Base-by-base conservation (phyloP, 345 rosid species). In the Gynandropsis gynandra region DNA sequence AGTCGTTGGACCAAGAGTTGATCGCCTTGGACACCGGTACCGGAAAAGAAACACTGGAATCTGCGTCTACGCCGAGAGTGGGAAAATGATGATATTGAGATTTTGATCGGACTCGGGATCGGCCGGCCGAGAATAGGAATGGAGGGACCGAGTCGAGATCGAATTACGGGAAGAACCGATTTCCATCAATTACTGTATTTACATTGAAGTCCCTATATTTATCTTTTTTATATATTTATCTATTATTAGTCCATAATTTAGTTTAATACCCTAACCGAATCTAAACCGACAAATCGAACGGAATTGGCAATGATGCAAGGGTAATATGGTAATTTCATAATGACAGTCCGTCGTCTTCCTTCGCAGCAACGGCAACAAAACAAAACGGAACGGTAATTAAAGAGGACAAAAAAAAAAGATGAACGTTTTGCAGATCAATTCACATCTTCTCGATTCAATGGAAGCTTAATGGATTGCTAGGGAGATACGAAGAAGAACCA, bases 291-390 rank as follows among this genome's bases (percentile, higher is more conserved):
- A n/a, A n/a, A n/a, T n/a, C 40, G 49, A 31, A 58, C 21, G 16
- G 45, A 39, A 12, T 15, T 40, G 14, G 32, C 17, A n/a, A n/a
- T n/a, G n/a, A n/a, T n/a, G n/a, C n/a, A 45, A 17, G 65, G 71
- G 61, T 5, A 24, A 36, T 47, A 0, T 34, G 7, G 71, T 66
- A 35, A 47, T 47, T 13, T 13, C 0, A 0, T 2, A 7, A 48
- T 47, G 40, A 47, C 65, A 56, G 39, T 41, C 61, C 59, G 60
- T 52, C 64, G 64, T 59, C 56, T 45, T 58, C 38, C 48, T 59
- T 44, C 58, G 31, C 45, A 27, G 50, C 50, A 58, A 65, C 47
- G 64, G 70, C 50, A 46, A 58, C 51, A 51, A 44, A 42, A 34
- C 9, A n/a, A n/a, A n/a, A n/a, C n/a, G n/a, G 37, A 16, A 38